A percentile compares a stretch with the other conserved stretches of the same genome.
Conservation (phyloP, 352 stramenopile genomes). For the Phytopythium boreale region DNA sequence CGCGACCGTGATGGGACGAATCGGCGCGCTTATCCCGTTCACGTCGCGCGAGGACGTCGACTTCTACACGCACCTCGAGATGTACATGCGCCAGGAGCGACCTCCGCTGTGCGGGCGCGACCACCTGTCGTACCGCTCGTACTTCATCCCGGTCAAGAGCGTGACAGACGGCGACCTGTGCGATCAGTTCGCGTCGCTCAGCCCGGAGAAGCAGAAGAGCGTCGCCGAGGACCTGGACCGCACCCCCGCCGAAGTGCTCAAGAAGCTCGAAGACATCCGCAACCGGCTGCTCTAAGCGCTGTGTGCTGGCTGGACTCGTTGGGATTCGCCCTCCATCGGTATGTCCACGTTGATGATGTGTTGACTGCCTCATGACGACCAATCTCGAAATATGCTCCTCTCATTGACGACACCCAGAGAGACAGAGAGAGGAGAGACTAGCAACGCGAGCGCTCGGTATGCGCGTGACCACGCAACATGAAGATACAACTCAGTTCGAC, state of each 20-base stretch:
- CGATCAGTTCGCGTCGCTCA: slow-evolving; percentile 93
- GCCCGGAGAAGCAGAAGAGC: slow-evolving; percentile 93
- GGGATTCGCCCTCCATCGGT: neutral
- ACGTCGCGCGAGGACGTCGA: slow-evolving; percentile 96
- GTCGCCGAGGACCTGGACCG: slow-evolving; percentile 96
- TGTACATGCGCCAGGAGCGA: slow-evolving; percentile 91
- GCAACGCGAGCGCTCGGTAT: neutral
- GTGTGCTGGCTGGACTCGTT: too few species aligned
- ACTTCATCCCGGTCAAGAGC: slow-evolving; percentile 98
- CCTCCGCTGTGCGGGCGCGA: slow-evolving; percentile 94
- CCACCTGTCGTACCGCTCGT: slow-evolving; percentile 97
- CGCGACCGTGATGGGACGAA: slow-evolving; percentile 94
- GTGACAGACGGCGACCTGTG: slow-evolving; percentile 98
- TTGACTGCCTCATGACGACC: neutral
- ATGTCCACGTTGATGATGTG: neutral
- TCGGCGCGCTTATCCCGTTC: slow-evolving; percentile 97
- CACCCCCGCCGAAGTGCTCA: slow-evolving; percentile 96
- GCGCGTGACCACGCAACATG: neutral
- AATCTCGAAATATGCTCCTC: neutral
- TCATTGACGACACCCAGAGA: neutral
- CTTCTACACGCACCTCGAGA: slow-evolving; percentile 98
- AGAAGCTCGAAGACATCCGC: slow-evolving; percentile 98
- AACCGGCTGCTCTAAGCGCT: slow-evolving; percentile 92
- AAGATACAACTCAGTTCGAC: neutral
- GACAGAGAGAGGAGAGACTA: neutral